Conservation (phyloP, 306 rosid genomes). For the Citrullus amarus region DNA sequence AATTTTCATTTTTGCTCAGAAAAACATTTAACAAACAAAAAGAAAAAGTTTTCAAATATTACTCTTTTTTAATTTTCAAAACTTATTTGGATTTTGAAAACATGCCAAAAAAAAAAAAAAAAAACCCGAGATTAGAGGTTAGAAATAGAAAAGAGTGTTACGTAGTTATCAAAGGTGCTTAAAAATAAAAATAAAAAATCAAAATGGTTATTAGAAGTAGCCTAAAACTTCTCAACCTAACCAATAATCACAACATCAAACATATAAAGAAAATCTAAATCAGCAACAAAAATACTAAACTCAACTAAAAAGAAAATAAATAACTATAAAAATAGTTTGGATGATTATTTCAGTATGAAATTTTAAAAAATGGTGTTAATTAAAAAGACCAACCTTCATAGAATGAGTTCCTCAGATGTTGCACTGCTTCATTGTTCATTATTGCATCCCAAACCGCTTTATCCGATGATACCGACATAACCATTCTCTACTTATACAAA, state of each 20-base stretch:
- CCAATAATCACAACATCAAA: background rate
- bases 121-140: too few relatives aligned
- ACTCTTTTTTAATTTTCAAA: too few relatives aligned
- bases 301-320: background rate
- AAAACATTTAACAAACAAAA: too few relatives aligned
- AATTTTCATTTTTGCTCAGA: too few relatives aligned
- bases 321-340: background rate
- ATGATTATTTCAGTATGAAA: background rate
- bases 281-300: background rate
- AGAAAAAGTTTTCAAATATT: too few relatives aligned
- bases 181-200: too few relatives aligned
- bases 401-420: slow-evolving; percentile 42
- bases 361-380: too few relatives aligned
- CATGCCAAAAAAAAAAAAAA: too few relatives aligned
- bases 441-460: slow-evolving; percentile 74
- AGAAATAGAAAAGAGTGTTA: too few relatives aligned
- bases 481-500: slow-evolving; percentile 40
- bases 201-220: too few relatives aligned
- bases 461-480: slow-evolving; percentile 59
- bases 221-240: background rate
- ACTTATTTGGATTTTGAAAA: too few relatives aligned
- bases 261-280: background rate
- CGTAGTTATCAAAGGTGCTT: rapidly evolving
- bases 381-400: slow-evolving; percentile 30
- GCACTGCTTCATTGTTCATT: slow-evolving; percentile 56